A percentile compares a stretch with the other conserved stretches of the same genome.
phyloP scores from a whole-genome alignment of 2,329 filamentous ascomycete species.

The Trichoderma sp. region DNA sequence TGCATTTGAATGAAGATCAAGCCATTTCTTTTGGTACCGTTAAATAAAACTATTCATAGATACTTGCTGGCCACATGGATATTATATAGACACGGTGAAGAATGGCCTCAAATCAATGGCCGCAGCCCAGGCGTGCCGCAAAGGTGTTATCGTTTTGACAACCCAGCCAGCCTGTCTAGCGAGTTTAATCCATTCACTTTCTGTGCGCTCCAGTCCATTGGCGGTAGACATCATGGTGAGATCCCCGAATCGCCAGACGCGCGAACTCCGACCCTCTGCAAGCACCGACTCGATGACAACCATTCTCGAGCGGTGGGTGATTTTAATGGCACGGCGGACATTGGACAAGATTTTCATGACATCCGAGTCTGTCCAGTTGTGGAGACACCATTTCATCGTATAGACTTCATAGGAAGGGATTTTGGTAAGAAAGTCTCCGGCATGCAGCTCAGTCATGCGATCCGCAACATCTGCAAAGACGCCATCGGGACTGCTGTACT shows the following conservation, averaged over 20 bases:
- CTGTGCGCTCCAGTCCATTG: conserved; percentile 37
- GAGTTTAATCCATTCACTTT: conserved; percentile 34
- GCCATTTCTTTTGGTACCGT: not conserved
- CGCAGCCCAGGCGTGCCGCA: conserved; percentile 11
- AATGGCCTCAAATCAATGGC: conserved; percentile 15
- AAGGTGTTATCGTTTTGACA: not conserved
- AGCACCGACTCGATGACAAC: conserved; percentile 43
- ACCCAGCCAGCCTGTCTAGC: conserved; percentile 37
- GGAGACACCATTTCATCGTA: conserved; percentile 44
- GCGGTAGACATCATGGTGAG: conserved; percentile 44
- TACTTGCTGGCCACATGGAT: not conserved
- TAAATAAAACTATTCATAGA: too few relatives aligned
- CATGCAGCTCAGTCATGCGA: conserved; percentile 32
- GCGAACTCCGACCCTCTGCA: conserved; percentile 30
- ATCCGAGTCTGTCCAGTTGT: conserved; percentile 43
- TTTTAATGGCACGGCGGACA: conserved; percentile 35
- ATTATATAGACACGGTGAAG: not conserved
- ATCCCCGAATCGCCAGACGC: conserved; percentile 42
- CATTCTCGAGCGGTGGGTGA: conserved; percentile 31
- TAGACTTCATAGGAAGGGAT: conserved; percentile 36
- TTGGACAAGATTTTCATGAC: conserved; percentile 32
- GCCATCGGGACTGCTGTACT: conserved; percentile 34
- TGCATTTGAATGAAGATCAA: not conserved
- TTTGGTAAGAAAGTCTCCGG: conserved; percentile 41
- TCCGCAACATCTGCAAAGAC: conserved; percentile 36